A percentile compares a stretch with the other conserved stretches of the same genome.
Conservation (phyloP, 805 yeast species). For the Hanseniaspora pseudoguilliermondii region DNA sequence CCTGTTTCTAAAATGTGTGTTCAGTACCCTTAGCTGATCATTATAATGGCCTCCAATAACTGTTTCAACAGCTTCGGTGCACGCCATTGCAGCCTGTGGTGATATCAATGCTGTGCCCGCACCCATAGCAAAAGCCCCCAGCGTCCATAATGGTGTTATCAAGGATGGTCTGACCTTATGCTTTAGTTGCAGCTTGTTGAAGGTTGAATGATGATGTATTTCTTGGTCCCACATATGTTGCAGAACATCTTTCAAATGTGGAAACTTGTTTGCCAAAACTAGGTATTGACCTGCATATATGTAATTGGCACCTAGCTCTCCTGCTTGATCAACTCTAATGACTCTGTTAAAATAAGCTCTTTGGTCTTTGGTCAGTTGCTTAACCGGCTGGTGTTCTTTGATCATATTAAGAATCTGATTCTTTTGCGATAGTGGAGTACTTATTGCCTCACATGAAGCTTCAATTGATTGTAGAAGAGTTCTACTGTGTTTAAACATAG, state of each 20-base stretch:
- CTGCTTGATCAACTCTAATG: conserved; percentile 93
- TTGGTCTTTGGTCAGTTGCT: conserved; percentile 38
- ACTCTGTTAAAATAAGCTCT: conserved; percentile 58
- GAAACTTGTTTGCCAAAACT: conserved; percentile 56
- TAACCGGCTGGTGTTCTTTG: conserved; percentile 14
- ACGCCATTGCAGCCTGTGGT: conserved; percentile 97
- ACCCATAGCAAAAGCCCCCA: conserved; percentile 81
- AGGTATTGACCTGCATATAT: conserved; percentile 84
- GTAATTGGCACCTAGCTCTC: conserved; percentile 90
- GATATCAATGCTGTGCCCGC: conserved; percentile 73
- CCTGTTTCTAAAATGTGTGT: conserved; percentile 42
- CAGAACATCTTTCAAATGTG: conserved; percentile 64
- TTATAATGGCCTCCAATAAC: conserved; percentile 95
- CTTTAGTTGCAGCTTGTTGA: conserved; percentile 59
- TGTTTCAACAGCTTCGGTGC: conserved; percentile 97
- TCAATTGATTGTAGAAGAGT: not conserved
- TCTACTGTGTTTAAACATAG: not conserved
- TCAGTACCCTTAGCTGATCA: conserved; percentile 66
- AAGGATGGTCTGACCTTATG: conserved; percentile 84
- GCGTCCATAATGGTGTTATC: conserved; percentile 84
- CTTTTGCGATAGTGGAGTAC: not conserved
- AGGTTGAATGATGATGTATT: conserved; percentile 75
- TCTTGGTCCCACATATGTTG: conserved; percentile 99
- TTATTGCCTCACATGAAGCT: conserved; percentile 1
- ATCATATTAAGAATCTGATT: conserved; percentile 6